Percentiles rank a stretch among this genome's conserved stretches.
These are phyloP conservation scores for Erigeron philadelphicus DNA, from an alignment of 140 eudicot genomes.

Conservation along the genomic window DNA sequence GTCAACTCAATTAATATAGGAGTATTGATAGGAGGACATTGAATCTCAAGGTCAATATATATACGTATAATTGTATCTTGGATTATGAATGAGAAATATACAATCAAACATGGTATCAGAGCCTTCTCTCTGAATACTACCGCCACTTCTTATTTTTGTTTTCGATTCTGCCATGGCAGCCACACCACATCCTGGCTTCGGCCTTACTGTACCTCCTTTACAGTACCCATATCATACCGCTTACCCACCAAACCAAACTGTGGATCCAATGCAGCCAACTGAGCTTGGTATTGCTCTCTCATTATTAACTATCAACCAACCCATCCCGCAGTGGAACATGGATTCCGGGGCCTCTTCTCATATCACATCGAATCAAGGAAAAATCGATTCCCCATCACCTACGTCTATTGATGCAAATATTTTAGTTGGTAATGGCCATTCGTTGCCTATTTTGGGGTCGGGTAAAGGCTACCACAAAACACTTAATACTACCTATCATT, in stretches of 20 bases:
- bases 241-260: too few species aligned
- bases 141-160: too few species aligned
- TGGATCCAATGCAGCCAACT: not conserved
- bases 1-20: too few species aligned
- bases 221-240: not conserved
- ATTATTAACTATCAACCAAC: not conserved
- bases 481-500: not conserved
- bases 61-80: too few species aligned
- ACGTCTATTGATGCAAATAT: not conserved
- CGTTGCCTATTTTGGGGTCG: not conserved
- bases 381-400: not conserved
- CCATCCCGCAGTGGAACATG: slow-evolving; percentile 19
- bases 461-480: not conserved
- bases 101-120: too few species aligned
- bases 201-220: not conserved
- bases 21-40: too few species aligned
- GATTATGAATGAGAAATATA: too few species aligned
- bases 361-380: slow-evolving; percentile 1
- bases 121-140: too few species aligned
- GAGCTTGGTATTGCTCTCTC: not conserved
- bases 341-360: slow-evolving; percentile 21
- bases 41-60: too few species aligned
- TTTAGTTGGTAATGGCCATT: slow-evolving; percentile 21
- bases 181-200: too few species aligned
- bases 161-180: too few species aligned